phyloP scores from a whole-genome alignment of 176 grass and related monocot species.

The Cymbopogon citratus region DNA sequence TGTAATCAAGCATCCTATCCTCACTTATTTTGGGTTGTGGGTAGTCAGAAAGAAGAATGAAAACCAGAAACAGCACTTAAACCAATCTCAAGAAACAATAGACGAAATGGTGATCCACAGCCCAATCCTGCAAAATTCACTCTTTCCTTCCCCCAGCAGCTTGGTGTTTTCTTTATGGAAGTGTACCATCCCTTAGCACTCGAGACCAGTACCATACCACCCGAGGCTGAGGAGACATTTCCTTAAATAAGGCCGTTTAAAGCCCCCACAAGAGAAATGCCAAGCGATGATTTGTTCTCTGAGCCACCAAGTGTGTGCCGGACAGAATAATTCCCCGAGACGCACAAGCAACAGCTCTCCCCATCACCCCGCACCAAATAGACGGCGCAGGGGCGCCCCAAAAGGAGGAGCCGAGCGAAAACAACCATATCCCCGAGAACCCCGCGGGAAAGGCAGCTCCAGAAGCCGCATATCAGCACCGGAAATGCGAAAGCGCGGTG shows the following conservation, averaged over 20 bases:
- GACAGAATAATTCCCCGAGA: conserved; percentile 46
- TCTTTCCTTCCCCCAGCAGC: background rate
- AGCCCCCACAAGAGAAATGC: conserved; percentile 26
- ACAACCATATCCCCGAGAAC: conserved; percentile 41
- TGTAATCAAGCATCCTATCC: background rate
- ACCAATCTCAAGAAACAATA: background rate
- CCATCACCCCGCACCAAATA: conserved; percentile 33
- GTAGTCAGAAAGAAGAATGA: background rate
- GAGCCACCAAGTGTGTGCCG: conserved; percentile 34
- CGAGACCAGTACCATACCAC: conserved; percentile 10
- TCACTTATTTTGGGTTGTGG: background rate
- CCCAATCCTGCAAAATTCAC: background rate
- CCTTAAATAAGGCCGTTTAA: conserved; percentile 34
- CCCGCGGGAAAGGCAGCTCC: conserved; percentile 22
- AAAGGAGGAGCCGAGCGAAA: conserved; percentile 34
- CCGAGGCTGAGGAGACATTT: background rate
- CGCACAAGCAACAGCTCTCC: conserved; percentile 42
- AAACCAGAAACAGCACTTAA: background rate
- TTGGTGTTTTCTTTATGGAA: conserved; percentile 8
- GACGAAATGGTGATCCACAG: background rate
- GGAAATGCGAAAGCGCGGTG: conserved; percentile 51
- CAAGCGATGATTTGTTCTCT: conserved; percentile 30
- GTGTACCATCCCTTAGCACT: conserved; percentile 6
- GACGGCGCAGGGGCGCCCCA: conserved; percentile 28
- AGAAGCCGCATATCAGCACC: conserved; percentile 36